Evolutionary conservation across 345 rosid genomes (phyloP), one percentile per base, ranked within the genome.

Genomic region (Psidium friedrichsthalianum): DNA sequence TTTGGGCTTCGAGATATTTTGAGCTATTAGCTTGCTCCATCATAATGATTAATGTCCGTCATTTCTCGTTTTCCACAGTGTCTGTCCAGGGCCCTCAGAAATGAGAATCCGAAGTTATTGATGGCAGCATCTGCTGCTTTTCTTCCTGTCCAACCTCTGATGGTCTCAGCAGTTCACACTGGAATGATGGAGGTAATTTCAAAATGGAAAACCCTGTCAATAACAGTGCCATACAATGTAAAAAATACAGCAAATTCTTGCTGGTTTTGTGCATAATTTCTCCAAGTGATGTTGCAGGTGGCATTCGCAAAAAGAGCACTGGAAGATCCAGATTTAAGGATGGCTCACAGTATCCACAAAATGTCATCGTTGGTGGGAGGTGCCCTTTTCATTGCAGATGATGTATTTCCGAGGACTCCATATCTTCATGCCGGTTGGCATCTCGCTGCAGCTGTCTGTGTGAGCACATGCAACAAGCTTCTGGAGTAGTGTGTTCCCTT

Each of bases 341-440:
- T 88, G 90, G 93, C 90, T 47, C 98, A 97, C 87, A 93, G 86
- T 15, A 90, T 97, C 84, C 98, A 97, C 87, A 97, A 96, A 89
- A 90, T 96, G 95, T 95, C 99, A 64, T 95, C 98, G 0, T 85
- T 96, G 78, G 83, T 96, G 74, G 99, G 98, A 59, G 98, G 98
- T 56, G 97, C 88, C 40, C 86, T 96, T 80, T 97, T 97, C 92
- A 87, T 96, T 55, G 99, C 99, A 11, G 99, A 97, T 74, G 99
- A 97, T 82, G 78, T 94, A 42, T 96, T 94, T 85, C 95, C 98
- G 0, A 44, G 36, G 25, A 94, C 96, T 22, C 98, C 98, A 59
- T 97, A 88, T 90, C 90, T 97, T 85, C 98, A 97, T 69, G 98
- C 99, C 29, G 99, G 94, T 51, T 97, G 99, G 98, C 98, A 97